A percentile compares a stretch with the other conserved stretches of the same genome.
These are phyloP conservation scores for Hevea brasiliensis DNA, from an alignment of 345 rosid species.

Conservation along the genomic window DNA sequence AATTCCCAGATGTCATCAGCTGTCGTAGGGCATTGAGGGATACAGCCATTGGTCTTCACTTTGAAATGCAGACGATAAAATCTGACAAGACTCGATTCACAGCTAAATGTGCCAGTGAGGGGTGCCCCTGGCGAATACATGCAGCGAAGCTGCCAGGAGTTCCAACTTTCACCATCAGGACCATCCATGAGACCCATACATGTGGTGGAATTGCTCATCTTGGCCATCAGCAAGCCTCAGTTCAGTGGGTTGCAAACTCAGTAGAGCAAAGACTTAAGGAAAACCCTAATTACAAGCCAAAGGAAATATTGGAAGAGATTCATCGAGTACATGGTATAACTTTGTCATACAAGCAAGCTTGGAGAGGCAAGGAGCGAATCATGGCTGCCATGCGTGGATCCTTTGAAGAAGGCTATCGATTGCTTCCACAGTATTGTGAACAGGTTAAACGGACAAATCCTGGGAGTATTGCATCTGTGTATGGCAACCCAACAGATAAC, in stretches of 20 bases:
- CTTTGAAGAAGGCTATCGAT: slow-evolving; percentile 91
- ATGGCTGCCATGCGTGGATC: slow-evolving; percentile 99
- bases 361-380: slow-evolving; percentile 99
- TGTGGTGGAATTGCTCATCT: slow-evolving; percentile 97
- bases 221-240: slow-evolving; percentile 99
- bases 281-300: slow-evolving; percentile 94
- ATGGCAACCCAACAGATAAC: slow-evolving; percentile 65
- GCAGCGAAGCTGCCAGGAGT: slow-evolving; percentile 98
- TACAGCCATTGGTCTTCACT: slow-evolving; percentile 94
- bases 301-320: slow-evolving; percentile 97
- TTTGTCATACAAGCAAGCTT: slow-evolving; percentile 95
- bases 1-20: slow-evolving; percentile 95
- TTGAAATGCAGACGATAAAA: slow-evolving; percentile 95
- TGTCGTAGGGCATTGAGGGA: slow-evolving; percentile 94
- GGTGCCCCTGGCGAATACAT: slow-evolving; percentile 98
- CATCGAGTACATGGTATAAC: slow-evolving; percentile 94
- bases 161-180: slow-evolving; percentile 92
- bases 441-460: slow-evolving; percentile 89
- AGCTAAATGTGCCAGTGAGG: slow-evolving; percentile 95
- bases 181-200: slow-evolving; percentile 76
- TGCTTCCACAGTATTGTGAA: slow-evolving; percentile 93
- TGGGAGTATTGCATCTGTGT: slow-evolving; percentile 87
- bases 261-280: slow-evolving; percentile 90
- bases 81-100: slow-evolving; percentile 99
- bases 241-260: slow-evolving; percentile 96